phyloP scores from a whole-genome alignment of 495 filamentous ascomycete genomes.

The Neurospora africana region DNA sequence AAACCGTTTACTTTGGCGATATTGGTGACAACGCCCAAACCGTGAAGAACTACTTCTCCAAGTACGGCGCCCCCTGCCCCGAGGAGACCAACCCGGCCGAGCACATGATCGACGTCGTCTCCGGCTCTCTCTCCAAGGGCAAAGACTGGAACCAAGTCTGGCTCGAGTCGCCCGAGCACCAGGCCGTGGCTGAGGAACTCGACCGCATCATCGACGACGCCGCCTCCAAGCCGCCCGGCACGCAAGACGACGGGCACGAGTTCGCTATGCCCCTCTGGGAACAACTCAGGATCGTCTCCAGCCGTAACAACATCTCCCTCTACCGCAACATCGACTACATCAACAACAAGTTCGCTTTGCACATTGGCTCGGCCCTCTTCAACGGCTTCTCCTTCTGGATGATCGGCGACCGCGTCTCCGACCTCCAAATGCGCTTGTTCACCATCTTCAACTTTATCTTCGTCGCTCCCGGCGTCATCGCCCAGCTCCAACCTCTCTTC shows the following conservation, averaged over 20 bases:
- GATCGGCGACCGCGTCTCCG: constrained; percentile 49
- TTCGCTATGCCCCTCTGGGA: constrained; percentile 19
- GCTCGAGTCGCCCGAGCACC: constrained; percentile 56
- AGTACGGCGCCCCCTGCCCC: constrained; percentile 59
- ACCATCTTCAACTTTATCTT: constrained; percentile 56
- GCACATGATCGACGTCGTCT: constrained; percentile 81
- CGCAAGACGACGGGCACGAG: constrained; percentile 22
- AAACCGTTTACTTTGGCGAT: constrained; percentile 58
- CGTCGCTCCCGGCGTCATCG: constrained; percentile 36
- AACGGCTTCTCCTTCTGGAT: constrained; percentile 73
- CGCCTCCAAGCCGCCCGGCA: constrained; percentile 19
- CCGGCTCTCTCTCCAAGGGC: constrained; percentile 41
- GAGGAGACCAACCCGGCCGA: constrained; percentile 60
- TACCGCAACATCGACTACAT: constrained; percentile 66
- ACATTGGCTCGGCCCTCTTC: constrained; percentile 42
- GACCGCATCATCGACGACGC: constrained; percentile 39
- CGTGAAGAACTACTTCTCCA: constrained; percentile 37
- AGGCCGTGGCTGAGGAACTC: constrained; percentile 51
- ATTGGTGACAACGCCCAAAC: constrained; percentile 33
- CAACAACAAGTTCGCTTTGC: constrained; percentile 44
- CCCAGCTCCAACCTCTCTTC: constrained; percentile 60
- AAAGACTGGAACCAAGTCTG: constrained; percentile 73
- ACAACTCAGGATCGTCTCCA: constrained; percentile 36
- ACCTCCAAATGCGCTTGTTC: constrained; percentile 66
- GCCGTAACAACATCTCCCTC: constrained; percentile 59